Evolutionary conservation across 768 basidiomycete genomes (phyloP).

Genomic region (Tricholoma matsutake): DNA sequence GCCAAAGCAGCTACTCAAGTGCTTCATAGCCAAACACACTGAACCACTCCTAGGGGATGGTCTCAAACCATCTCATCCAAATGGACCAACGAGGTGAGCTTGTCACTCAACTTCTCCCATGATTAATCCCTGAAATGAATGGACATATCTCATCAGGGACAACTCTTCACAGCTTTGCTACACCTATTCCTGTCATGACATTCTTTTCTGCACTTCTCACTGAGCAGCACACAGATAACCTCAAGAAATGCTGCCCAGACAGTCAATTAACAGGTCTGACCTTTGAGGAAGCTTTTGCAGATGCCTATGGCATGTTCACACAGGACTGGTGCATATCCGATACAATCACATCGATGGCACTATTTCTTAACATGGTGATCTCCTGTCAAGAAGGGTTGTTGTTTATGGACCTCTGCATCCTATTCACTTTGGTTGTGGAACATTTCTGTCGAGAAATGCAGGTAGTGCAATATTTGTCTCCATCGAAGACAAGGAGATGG

Average conservation of each 20-base stretch:
- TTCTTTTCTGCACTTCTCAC: not conserved
- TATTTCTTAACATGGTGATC: not conserved
- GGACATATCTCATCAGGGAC: not conserved
- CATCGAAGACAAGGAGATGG: not conserved
- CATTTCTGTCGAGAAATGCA: not conserved
- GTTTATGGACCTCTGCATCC: not conserved
- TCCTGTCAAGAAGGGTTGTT: too few relatives aligned
- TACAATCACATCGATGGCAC: not conserved
- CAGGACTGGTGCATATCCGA: not conserved
- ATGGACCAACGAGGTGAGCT: conserved; percentile 1
- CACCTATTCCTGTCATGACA: not conserved
- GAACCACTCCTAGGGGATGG: too few relatives aligned
- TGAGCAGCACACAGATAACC: not conserved
- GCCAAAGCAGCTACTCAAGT: not conserved
- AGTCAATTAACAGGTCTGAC: not conserved
- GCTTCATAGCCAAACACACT: not conserved
- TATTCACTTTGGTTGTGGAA: not conserved
- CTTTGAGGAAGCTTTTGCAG: not conserved
- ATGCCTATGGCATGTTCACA: not conserved
- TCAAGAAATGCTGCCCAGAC: not conserved
- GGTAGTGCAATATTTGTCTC: not conserved
- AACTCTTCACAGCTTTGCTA: too few relatives aligned
- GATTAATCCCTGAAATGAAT: not conserved
- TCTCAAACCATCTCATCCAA: not conserved
- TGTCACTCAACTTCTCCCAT: not conserved